These are phyloP conservation scores for Amanita pallidorosea DNA, from an alignment of 768 basidiomycete genomes.

Conservation along the genomic window DNA sequence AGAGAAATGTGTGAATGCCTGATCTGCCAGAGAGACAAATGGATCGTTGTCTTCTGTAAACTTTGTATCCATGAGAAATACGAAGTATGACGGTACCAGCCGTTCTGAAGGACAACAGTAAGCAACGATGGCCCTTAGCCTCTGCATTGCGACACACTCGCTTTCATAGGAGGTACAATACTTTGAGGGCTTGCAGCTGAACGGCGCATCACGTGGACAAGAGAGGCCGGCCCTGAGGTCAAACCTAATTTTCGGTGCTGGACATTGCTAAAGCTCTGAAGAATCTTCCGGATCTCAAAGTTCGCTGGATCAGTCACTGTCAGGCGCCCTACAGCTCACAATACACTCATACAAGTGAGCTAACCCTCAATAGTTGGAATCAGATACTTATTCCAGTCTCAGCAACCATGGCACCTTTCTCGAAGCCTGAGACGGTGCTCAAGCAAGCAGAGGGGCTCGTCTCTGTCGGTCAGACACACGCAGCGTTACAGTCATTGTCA, in stretches of 20 bases:
- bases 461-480: constrained; percentile 83
- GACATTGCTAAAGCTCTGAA: constrained; percentile 3
- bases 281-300: constrained; percentile 7
- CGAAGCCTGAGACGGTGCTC: constrained; percentile 83
- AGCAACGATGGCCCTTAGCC: too few relatives aligned
- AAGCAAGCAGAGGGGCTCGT: constrained; percentile 93
- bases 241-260: constrained; percentile 14
- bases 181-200: too few relatives aligned
- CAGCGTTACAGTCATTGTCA: constrained; percentile 80
- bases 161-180: too few relatives aligned
- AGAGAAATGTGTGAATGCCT: too few relatives aligned
- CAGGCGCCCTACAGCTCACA: constrained; percentile 13
- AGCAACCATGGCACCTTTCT: constrained; percentile 71
- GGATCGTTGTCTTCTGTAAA: too few relatives aligned
- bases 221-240: constrained; percentile 14
- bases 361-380: not conserved
- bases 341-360: constrained; percentile 13
- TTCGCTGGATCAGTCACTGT: constrained; percentile 8
- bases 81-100: too few relatives aligned
- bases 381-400: not conserved
- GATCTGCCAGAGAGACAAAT: too few relatives aligned
- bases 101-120: too few relatives aligned
- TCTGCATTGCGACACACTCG: too few relatives aligned
- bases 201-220: not conserved
- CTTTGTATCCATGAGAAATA: too few relatives aligned